A percentile compares a stretch with the other conserved stretches of the same genome.
Evolutionary conservation across 768 basidiomycete species (phyloP).

Genomic region (Ramaria sp.): DNA sequence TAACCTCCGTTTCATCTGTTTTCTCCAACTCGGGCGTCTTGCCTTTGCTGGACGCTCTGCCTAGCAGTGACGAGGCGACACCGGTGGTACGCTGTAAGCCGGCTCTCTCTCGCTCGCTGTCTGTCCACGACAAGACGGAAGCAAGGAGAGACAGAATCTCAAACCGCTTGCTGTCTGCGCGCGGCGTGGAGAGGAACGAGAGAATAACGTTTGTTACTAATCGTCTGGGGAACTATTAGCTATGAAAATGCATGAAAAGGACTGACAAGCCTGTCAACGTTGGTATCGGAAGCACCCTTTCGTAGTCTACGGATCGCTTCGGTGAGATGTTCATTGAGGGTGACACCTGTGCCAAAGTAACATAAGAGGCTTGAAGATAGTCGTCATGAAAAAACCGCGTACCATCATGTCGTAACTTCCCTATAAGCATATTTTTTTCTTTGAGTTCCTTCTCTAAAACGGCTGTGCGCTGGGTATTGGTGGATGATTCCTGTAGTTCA

Average conservation of each 20-base stretch:
- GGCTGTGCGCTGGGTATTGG: slow-evolving; percentile 53
- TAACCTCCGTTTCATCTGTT: slow-evolving; percentile 77
- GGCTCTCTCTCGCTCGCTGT: slow-evolving; percentile 83
- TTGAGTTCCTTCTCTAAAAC: slow-evolving; percentile 85
- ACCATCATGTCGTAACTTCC: slow-evolving; percentile 94
- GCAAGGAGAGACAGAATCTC: slow-evolving; percentile 89
- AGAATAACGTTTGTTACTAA: slow-evolving; percentile 92
- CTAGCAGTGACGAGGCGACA: slow-evolving; percentile 18
- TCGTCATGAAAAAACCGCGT: slow-evolving; percentile 10
- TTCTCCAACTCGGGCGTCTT: slow-evolving; percentile 54
- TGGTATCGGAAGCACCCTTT: slow-evolving; percentile 71
- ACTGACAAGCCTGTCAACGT: slow-evolving; percentile 56
- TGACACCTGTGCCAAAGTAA: slow-evolving; percentile 53
- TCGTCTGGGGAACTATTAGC: slow-evolving; percentile 30
- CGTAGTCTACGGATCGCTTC: slow-evolving; percentile 94
- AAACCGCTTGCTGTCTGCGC: slow-evolving; percentile 89
- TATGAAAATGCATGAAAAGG: not conserved
- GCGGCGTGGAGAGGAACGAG: slow-evolving; percentile 80
- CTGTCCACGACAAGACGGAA: slow-evolving; percentile 87
- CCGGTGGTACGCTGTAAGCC: slow-evolving; percentile 56
- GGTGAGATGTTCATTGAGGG: slow-evolving; percentile 94
- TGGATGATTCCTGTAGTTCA: slow-evolving; percentile 61
- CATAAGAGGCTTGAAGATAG: not conserved
- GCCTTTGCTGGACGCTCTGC: slow-evolving; percentile 24
- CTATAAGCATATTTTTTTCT: slow-evolving; percentile 92